Conservation (phyloP, 2,329 filamentous ascomycete genomes). For the Paecilomyces variotii region DNA sequence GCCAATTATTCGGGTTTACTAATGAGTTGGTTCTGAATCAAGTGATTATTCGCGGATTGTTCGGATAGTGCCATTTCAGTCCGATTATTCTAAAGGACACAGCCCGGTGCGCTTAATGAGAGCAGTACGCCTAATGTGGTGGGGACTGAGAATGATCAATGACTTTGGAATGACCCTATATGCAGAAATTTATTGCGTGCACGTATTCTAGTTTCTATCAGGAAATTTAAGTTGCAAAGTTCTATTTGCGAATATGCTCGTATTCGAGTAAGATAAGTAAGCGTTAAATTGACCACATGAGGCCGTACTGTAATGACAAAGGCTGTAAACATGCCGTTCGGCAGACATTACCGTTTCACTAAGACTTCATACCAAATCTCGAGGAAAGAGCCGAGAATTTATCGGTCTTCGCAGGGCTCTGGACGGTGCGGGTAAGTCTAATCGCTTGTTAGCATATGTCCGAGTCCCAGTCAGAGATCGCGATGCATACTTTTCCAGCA, state of each 20-base stretch:
- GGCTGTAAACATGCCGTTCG: background rate
- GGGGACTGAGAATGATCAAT: background rate
- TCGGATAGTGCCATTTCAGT: too few species aligned
- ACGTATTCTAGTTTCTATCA: background rate
- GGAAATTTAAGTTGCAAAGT: background rate
- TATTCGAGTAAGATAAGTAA: background rate
- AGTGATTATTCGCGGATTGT: background rate
- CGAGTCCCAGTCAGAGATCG: background rate
- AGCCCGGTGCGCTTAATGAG: background rate
- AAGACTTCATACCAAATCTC: slow-evolving; percentile 57
- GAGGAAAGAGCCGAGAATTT: slow-evolving; percentile 67
- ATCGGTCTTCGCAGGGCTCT: slow-evolving; percentile 51
- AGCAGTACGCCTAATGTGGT: background rate
- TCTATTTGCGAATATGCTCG: background rate
- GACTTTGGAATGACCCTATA: background rate
- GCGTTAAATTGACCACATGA: background rate
- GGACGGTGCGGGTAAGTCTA: slow-evolving; percentile 58
- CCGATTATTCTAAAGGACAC: background rate
- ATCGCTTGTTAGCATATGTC: slow-evolving; percentile 10
- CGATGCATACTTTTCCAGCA: slow-evolving; percentile 75
- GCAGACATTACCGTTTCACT: slow-evolving; percentile 2
- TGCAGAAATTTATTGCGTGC: background rate
- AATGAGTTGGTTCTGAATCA: background rate
- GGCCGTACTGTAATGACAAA: background rate
- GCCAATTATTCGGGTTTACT: background rate